Percentiles rank a stretch among this genome's conserved stretches.
These are phyloP conservation scores for Hyaloscypha hepaticicola DNA, from an alignment of 495 filamentous ascomycete species.

Conservation along the genomic window DNA sequence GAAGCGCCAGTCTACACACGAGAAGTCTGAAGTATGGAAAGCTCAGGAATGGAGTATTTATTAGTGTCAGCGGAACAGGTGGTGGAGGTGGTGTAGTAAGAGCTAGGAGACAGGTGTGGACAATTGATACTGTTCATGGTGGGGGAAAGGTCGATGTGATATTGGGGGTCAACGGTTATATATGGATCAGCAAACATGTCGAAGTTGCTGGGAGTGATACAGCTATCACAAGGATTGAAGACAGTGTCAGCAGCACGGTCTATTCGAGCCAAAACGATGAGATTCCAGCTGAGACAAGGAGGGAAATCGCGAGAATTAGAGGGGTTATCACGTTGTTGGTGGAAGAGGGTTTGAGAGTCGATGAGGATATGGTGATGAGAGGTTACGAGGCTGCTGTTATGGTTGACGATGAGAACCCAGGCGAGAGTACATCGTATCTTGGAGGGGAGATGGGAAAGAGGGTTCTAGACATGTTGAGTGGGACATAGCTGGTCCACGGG, in stretches of 20 bases:
- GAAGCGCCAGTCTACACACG: constrained; percentile 83
- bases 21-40: constrained; percentile 91
- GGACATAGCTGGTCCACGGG: constrained; percentile 26
- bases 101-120: constrained; percentile 81
- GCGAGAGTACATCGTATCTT: constrained; percentile 59
- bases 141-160: constrained; percentile 83
- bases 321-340: constrained; percentile 79
- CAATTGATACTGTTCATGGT: constrained; percentile 61
- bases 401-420: constrained; percentile 52
- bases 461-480: constrained; percentile 60
- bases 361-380: constrained; percentile 84
- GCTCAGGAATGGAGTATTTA: constrained; percentile 85
- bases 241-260: constrained; percentile 64
- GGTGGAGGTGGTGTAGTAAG: constrained; percentile 82
- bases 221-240: constrained; percentile 78
- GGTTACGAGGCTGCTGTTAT: constrained; percentile 79
- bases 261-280: constrained; percentile 92
- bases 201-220: constrained; percentile 40
- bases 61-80: constrained; percentile 75
- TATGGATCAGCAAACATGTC: constrained; percentile 85
- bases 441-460: constrained; percentile 69
- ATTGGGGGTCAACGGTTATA: constrained; percentile 92
- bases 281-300: constrained; percentile 69
- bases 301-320: constrained; percentile 81
- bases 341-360: constrained; percentile 77